Base-by-base conservation (phyloP, 805 yeast genomes). In the Lipomyces kockii region DNA sequence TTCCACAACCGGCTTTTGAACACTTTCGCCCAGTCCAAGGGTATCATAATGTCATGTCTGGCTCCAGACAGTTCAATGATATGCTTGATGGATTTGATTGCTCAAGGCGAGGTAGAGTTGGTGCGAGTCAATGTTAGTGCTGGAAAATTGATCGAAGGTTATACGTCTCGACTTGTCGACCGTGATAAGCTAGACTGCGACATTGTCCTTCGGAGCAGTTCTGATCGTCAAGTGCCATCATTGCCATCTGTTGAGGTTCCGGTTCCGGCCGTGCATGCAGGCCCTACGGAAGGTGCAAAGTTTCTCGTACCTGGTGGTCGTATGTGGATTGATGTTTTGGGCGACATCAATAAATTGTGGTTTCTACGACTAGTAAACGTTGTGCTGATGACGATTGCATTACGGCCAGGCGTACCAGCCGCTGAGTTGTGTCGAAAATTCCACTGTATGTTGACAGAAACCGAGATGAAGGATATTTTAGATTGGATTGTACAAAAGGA, bases 151-250 rank as follows among this genome's bases (percentile, higher is more conserved):
- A 81, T 85, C 61, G 81, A 83, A 46, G 88, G 91, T 12, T 93
- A 92, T 75, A 89, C 89, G 52, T 89, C 97, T 0, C 83, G 97
- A 69, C 81, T 86, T 22, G 84, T 90, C 53, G 96, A 91, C 68
- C 85, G 88, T 70, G 86, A 83, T 54, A 87, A 82, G 76, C 83
- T 85, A 60, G 91, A 84, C 73, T 89, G 87, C 75, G 97, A 86
- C 74, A 86, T 87, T 29, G 81, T 85, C 27, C 75, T 83, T 27
- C 78, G 80, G 61, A 71, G 52, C 61, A 17, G 53, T 60, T 14
- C 73, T 71, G n/a, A 43, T 60, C 20, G 67, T 63, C 2, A 62
- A 17, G 25, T 65, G 32, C 37, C 55, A 12, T 52, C 46, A 12
- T 35, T 65, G 11, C 55, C 64, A 14, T 14, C 17, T 7, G 51